phyloP scores from a whole-genome alignment of 2,329 filamentous ascomycete genomes.

The Fusarium tanahbumbuense region DNA sequence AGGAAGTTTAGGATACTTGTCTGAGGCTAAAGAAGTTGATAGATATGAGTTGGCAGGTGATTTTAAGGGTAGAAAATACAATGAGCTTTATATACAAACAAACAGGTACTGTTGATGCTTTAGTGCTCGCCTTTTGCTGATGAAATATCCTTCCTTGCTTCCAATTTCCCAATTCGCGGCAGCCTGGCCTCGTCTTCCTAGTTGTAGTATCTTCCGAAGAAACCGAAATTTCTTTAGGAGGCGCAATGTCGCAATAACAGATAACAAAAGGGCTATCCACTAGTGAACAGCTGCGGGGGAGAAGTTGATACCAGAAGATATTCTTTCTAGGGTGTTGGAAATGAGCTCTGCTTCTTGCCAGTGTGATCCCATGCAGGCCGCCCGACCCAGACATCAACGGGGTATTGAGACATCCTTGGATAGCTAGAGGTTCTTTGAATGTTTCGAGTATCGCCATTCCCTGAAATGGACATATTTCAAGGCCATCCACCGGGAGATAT shows the following conservation, averaged over 20 bases:
- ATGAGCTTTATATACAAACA: neutral
- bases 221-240: neutral
- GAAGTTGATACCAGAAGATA: neutral
- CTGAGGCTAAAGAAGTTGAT: no score
- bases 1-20: no score
- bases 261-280: neutral
- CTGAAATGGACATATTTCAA: neutral
- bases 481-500: neutral
- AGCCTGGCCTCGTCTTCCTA: neutral
- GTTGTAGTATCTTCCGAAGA: neutral
- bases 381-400: neutral
- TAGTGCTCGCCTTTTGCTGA: neutral
- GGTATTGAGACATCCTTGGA: neutral
- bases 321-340: neutral
- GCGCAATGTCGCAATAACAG: neutral
- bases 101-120: neutral
- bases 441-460: neutral
- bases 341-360: neutral
- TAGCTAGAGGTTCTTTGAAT: neutral
- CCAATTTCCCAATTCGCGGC: neutral
- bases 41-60: no score
- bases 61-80: neutral
- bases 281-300: neutral
- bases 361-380: neutral
- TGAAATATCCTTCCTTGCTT: accelerated